These are phyloP conservation scores for Linnemannia hyalina DNA, from an alignment of 192 early-diverging fungal genomes.

Conservation along the genomic window DNA sequence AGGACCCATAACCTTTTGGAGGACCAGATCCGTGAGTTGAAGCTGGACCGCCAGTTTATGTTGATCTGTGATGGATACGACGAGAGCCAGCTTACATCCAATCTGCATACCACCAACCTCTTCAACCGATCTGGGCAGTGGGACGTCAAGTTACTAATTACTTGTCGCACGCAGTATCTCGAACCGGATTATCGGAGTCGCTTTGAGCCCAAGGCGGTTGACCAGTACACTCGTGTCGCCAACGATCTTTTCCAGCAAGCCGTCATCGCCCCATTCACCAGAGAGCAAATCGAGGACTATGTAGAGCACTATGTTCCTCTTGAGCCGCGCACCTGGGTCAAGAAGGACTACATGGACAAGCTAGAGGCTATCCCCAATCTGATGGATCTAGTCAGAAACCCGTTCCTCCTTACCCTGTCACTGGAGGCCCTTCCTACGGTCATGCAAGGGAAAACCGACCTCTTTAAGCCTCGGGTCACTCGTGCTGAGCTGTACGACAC, in stretches of 20 bases:
- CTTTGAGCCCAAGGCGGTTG: conserved; percentile 2
- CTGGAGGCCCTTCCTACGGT: conserved; percentile 13
- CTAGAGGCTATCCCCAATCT: conserved; percentile 12
- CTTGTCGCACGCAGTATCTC: too few relatives aligned
- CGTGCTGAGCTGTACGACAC: conserved; percentile 15
- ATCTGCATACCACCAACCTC: neutral
- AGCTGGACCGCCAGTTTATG: neutral
- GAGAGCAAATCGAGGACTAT: conserved; percentile 13
- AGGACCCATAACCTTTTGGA: neutral
- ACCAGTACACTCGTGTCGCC: neutral
- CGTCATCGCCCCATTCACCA: conserved; percentile 25
- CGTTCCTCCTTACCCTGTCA: conserved; percentile 17
- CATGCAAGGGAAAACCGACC: neutral
- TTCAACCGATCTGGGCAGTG: conserved; percentile 23
- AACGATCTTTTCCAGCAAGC: conserved; percentile 18
- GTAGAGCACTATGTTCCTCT: conserved; percentile 8
- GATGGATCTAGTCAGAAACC: conserved; percentile 19
- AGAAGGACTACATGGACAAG: conserved; percentile 11
- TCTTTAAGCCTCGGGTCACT: neutral
- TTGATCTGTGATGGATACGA: conserved; percentile 14
- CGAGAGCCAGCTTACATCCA: neutral
- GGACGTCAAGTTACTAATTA: conserved; percentile 19
- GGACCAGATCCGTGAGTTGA: neutral
- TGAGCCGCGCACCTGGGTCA: conserved; percentile 3
- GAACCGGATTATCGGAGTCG: conserved; percentile 10